These are phyloP conservation scores for Misopates orontium DNA, from an alignment of 257 asterid species.

Conservation along the genomic window DNA sequence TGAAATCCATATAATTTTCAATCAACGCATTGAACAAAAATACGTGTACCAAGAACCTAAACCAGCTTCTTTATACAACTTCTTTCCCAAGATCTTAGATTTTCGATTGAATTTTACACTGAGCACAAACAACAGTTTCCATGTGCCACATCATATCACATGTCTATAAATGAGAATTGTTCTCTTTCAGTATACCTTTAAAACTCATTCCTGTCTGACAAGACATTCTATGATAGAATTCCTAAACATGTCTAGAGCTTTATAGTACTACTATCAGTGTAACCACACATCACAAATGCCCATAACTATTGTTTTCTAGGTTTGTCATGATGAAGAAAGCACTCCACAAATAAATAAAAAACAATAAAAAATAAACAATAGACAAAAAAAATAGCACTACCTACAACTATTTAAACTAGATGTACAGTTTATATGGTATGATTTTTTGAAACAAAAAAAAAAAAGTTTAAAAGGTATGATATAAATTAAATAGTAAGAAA, in stretches of 20 bases:
- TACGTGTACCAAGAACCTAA: neutral
- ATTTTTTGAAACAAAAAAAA: conserved; percentile 24
- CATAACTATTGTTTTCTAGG: conserved; percentile 15
- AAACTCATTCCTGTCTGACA: neutral
- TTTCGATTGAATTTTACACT: neutral
- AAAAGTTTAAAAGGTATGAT: no score
- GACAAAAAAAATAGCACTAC: neutral
- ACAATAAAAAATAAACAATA: no score
- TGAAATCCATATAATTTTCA: no score
- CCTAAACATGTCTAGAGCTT: neutral
- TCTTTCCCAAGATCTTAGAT: neutral
- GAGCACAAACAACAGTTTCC: neutral
- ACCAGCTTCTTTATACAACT: neutral
- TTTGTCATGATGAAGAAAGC: neutral
- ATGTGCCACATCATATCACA: neutral
- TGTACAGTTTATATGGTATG: neutral
- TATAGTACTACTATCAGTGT: no score
- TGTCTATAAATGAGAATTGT: neutral
- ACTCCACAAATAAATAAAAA: neutral
- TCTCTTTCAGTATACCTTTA: no score
- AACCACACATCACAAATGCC: neutral
- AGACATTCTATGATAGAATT: neutral
- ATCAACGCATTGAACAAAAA: neutral
- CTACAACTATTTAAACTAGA: neutral
- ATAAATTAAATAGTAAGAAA: neutral